Evolutionary conservation across 441 rosid species (phyloP).

Genomic region (Adansonia gregorii): DNA sequence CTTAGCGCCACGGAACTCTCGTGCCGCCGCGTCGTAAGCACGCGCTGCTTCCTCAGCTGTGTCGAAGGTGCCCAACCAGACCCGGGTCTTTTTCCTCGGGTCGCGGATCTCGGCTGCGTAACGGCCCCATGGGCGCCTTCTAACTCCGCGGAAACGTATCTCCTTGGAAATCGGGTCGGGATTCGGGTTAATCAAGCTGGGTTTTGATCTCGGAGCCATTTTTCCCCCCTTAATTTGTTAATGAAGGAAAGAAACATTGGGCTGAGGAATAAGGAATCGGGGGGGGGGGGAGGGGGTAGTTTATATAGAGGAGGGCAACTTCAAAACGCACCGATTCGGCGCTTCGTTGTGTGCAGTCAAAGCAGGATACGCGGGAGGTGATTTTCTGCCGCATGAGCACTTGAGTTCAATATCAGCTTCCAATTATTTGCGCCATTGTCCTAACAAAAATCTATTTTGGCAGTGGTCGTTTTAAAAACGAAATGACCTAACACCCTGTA

Average conservation of each 20-base stretch:
- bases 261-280: conserved; percentile 2
- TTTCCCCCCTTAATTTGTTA: background rate
- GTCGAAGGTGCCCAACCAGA: conserved; percentile 70
- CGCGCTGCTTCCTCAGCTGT: conserved; percentile 69
- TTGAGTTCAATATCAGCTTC: background rate
- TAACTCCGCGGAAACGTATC: conserved; percentile 63
- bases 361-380: conserved; percentile 39
- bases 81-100: conserved; percentile 63
- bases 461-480: background rate
- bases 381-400: conserved; percentile 44
- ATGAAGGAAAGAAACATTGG: background rate
- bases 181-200: conserved; percentile 27
- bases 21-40: conserved; percentile 65
- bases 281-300: background rate
- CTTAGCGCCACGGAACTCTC: conserved; percentile 62
- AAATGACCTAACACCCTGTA: too few species aligned
- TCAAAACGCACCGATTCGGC: conserved; percentile 53
- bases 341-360: conserved; percentile 58
- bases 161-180: conserved; percentile 37
- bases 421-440: conserved; percentile 20
- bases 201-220: conserved; percentile 48
- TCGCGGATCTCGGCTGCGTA: conserved; percentile 78
- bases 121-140: conserved; percentile 76
- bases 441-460: background rate
- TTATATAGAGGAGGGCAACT: conserved; percentile 48